These are phyloP conservation scores for Ormosia semicastrata DNA, from an alignment of 306 rosid species.

Conservation along the genomic window DNA sequence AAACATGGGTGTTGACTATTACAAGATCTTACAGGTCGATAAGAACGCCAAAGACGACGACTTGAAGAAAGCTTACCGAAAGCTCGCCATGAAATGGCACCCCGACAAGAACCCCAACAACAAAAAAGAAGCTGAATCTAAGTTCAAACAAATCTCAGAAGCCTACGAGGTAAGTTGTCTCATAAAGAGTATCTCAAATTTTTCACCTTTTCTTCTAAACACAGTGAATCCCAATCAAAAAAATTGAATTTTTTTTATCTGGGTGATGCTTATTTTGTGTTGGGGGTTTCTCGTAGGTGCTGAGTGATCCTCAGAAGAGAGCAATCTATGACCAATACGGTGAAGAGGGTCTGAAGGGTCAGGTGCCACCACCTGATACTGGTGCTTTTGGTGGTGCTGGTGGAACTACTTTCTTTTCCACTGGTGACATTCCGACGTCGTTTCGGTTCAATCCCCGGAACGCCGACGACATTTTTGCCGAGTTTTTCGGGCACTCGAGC, in stretches of 20 bases:
- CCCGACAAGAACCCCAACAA: conserved; percentile 61
- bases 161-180: conserved; percentile 50
- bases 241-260: not conserved
- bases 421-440: conserved; percentile 49
- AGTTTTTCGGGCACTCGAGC: conserved; percentile 48
- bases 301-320: conserved; percentile 67
- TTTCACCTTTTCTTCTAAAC: not conserved
- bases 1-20: conserved; percentile 60
- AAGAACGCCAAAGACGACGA: conserved; percentile 56
- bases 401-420: conserved; percentile 40
- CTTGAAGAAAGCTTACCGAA: conserved; percentile 54
- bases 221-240: not conserved
- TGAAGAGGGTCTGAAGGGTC: conserved; percentile 62
- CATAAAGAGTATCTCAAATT: not conserved
- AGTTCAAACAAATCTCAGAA: conserved; percentile 62
- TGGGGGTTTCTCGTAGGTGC: conserved; percentile 40
- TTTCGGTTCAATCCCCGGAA: conserved; percentile 57
- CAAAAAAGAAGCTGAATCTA: conserved; percentile 60
- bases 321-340: conserved; percentile 60
- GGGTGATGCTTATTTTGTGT: not conserved
- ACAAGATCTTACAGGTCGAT: conserved; percentile 61
- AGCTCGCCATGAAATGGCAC: conserved; percentile 77
- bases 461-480: conserved; percentile 60
- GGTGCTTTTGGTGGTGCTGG: conserved; percentile 28
- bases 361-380: conserved; percentile 55